Conservation (phyloP, 129 eudicot species). For the Saposhnikovia divaricata region DNA sequence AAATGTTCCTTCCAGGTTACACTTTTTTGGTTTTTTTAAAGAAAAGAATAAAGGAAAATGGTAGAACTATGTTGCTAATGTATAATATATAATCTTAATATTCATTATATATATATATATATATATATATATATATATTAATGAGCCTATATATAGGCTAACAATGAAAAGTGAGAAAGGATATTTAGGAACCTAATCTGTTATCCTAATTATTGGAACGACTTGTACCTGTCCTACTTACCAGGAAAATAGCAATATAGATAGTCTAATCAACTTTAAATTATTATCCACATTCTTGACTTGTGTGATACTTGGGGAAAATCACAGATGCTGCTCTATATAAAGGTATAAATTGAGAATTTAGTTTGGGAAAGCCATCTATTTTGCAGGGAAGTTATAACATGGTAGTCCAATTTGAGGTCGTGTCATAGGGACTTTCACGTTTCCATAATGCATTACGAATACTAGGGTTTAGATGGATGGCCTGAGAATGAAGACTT, state of each 20-base stretch:
- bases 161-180: background rate
- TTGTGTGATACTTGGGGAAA: background rate
- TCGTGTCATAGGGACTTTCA: background rate
- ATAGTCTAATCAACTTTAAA: background rate
- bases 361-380: background rate
- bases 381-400: background rate
- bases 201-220: background rate
- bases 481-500: background rate
- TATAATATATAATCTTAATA: no score
- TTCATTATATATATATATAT: no score
- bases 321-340: background rate
- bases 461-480: background rate
- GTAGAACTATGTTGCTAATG: background rate
- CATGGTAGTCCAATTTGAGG: constrained; percentile 3
- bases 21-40: no score
- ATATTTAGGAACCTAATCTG: background rate
- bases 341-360: background rate
- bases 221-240: background rate
- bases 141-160: no score
- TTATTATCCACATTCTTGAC: background rate
- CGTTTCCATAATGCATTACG: background rate
- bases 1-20: background rate
- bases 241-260: background rate
- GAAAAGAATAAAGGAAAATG: no score
- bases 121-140: no score